A percentile compares a stretch with the other conserved stretches of the same genome.
Evolutionary conservation across 768 basidiomycete genomes (phyloP).

Genomic region (Boletellus ananiceps): DNA sequence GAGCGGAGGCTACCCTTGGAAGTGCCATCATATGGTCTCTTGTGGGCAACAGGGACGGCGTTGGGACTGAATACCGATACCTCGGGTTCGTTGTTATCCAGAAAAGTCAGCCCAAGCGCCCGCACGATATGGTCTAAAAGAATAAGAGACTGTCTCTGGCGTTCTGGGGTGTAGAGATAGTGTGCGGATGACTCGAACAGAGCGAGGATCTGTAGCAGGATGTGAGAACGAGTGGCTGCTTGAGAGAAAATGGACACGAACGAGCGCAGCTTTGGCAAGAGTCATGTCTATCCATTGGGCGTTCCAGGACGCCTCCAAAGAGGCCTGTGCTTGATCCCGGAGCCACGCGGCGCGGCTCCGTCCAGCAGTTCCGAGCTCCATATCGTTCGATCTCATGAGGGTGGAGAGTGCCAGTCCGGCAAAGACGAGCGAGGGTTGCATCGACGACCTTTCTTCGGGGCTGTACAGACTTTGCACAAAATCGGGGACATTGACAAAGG

Average conservation of each 20-base stretch:
- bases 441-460: constrained; percentile 46
- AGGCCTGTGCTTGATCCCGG: constrained; percentile 51
- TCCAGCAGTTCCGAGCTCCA: constrained; percentile 51
- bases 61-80: constrained; percentile 49
- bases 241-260: constrained; percentile 27
- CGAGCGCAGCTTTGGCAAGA: constrained; percentile 71
- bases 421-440: constrained; percentile 70
- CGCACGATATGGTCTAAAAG: constrained; percentile 63
- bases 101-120: constrained; percentile 47
- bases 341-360: constrained; percentile 55
- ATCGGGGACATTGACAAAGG: constrained; percentile 57
- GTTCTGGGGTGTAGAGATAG: constrained; percentile 54
- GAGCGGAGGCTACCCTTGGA: constrained; percentile 25
- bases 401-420: constrained; percentile 66
- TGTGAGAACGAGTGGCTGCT: constrained; percentile 11
- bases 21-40: constrained; percentile 26
- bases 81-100: constrained; percentile 53
- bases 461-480: constrained; percentile 51
- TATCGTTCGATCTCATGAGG: constrained; percentile 68
- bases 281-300: constrained; percentile 54
- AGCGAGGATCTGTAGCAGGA: constrained; percentile 55
- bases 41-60: constrained; percentile 46
- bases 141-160: constrained; percentile 49
- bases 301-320: constrained; percentile 48
- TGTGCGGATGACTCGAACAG: constrained; percentile 75